Base-by-base conservation (phyloP, 2,329 filamentous ascomycete genomes). In the Pseudocercospora cruenta region DNA sequence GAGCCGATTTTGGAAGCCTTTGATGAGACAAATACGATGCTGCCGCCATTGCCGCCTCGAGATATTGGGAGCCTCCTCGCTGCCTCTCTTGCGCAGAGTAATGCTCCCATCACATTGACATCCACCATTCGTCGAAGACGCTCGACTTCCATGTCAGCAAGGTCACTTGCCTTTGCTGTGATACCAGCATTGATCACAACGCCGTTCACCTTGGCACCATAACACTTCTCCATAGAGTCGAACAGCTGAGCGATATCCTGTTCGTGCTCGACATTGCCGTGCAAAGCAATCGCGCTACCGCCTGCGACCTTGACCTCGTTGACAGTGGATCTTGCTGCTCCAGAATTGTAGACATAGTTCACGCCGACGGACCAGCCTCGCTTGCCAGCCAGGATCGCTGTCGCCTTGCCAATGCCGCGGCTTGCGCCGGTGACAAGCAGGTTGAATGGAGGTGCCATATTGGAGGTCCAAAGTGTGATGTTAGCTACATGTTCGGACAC, bases 141-240 rank as follows among this genome's bases (percentile, higher is more conserved):
- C 14, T 69, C 69, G 14, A 68, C 36, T 19, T 49, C 51, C 69
- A 75, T 74, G 3, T 75, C 71, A 4, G 71, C 72, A 7, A 75
- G 59, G 10, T 66, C 55, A 65, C 67, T 69, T 4, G 66, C 65
- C 14, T 63, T 63, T n/a, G 70, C 70, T 5, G 71, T 73, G 39
- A 75, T 72, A 7, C 72, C 72, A 7, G 73, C 73, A 60, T 75
- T 75, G 60, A 75, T 69, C 4, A 75, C 73, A 5, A 74, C 66
- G 21, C 72, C 73, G 55, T 70, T 62, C 16, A 72, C 57, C 1
- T 65, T 57, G 22, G 22, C 10, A 12, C 72, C 72, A 19, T 70
- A 73, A 16, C 49, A 24, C 14, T 59, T 53, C 43, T 73, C 68
- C 66, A 74, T 67, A 10, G 53, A 59, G 53, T 73, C 66, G 61